Evolutionary conservation across 2,329 filamentous ascomycete species (phyloP).

Genomic region (Colletotrichum musicola): DNA sequence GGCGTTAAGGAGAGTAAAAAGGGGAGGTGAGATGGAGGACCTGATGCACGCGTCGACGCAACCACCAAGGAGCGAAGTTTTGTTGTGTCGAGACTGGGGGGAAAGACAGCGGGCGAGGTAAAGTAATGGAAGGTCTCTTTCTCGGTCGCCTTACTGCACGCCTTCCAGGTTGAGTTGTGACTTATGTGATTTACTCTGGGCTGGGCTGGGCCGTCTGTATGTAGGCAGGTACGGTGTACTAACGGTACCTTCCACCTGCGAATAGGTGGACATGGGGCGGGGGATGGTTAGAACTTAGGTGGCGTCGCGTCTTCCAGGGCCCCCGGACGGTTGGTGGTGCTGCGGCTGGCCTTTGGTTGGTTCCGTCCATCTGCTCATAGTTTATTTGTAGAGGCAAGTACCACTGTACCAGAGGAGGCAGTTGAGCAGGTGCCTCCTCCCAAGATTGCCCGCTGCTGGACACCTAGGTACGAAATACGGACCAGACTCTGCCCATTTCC

Average conservation of each 20-base stretch:
- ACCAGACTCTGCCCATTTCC: too few species aligned
- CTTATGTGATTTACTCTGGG: not conserved
- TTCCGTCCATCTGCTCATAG: not conserved
- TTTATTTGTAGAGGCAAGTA: not conserved
- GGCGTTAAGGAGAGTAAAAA: conserved; percentile 29
- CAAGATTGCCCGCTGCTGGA: not conserved
- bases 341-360: conserved; percentile 8
- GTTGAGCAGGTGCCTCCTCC: not conserved
- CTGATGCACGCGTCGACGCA: conserved; percentile 28
- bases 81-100: conserved; percentile 1
- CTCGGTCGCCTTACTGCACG: too few species aligned
- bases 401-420: not conserved
- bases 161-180: too few species aligned
- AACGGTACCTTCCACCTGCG: not conserved
- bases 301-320: conserved; percentile 23
- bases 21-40: conserved; percentile 17
- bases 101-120: not conserved
- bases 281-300: conserved; percentile 4
- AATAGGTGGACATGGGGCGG: not conserved
- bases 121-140: too few species aligned
- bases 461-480: not conserved
- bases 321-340: conserved; percentile 8
- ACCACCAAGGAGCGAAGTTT: not conserved
- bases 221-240: not conserved
- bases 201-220: not conserved